Base-by-base conservation (phyloP, 192 early-diverging fungal species). In the Dissophora ornata region DNA sequence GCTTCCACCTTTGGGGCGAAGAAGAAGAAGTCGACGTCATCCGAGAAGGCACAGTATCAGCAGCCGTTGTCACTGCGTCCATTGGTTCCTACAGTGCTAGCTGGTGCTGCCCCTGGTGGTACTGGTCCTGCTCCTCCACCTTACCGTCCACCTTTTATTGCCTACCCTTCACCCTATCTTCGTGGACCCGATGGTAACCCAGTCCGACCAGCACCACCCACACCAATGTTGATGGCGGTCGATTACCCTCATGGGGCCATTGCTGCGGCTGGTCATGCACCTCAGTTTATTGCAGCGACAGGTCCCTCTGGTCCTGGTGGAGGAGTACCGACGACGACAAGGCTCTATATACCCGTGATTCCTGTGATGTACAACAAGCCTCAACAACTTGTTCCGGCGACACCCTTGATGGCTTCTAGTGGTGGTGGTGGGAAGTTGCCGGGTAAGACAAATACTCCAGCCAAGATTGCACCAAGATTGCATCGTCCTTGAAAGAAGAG, bases 331-430 rank as follows among this genome's bases (percentile, higher is more conserved):
- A 41, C 66, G 1, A 24, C 56, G 9, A 41, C 66, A 15, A 40
- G 73, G 33, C 53, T 77, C 21, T 77, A 42, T 57, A 77, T 77
- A 55, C 73, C 73, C 33, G 52, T 77, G 18, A 77, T 77, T 47
- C 73, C 73, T 51, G 73, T 77, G 6, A 64, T 77, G 57, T 77
- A 77, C 59, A 77, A 77, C 54, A 77, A 65, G 1, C 44, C 58
- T 25, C 57, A 32, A 19, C 47, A 67, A 42, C 34, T 48, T 50
- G 49, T 16, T 1, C 45, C 57, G 28, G 29, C 30, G 26, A 18
- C 32, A 5, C 46, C 54, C 12, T 21, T 40, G 21, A 6, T n/a
- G 24, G 24, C 38, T 28, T 33, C 45, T 29, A 16, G 40, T 30
- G 33, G 54, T 41, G 40, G 22, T 34, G 21, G 34, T 22, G 21